Evolutionary conservation across 2,329 filamentous ascomycete genomes (phyloP), one percentile per base, ranked within the genome.

Genomic region (Aspergillus viridinutans): DNA sequence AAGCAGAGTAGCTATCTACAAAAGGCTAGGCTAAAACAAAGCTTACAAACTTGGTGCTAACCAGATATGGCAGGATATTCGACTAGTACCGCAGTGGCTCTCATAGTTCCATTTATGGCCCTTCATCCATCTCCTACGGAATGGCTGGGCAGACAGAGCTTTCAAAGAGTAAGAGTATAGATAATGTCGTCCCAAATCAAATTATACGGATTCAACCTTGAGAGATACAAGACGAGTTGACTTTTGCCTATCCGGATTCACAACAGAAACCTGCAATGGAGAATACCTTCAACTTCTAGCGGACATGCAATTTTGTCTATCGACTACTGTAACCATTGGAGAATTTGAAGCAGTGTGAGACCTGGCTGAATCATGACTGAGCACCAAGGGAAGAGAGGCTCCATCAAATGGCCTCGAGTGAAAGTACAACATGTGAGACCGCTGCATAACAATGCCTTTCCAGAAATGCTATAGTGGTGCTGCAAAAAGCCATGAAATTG

Each of bases 1-100:
- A 51, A 58, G 49, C 53, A 10, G 12, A 2, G 1, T 7, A 55
- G 42, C 56, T 55, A 40, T 58, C 56, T 40, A n/a, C 6, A 55
- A 35, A 3, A 20, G 43, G 56, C 28, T 57, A 57, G 52, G 21
- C 25, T 23, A 25, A 12, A 1, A 3, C 3, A 7, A 12, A 42
- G 17, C 49, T 50, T 54, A 49, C 52, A 23, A 47, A 47, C 51
- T 14, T 47, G 10, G 8, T 6, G 21, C 23, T 47, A 47, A 47
- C 21, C 23, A 47, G 21, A 26, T 23, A 23, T 14, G 43, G 23
- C 21, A 2, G 3, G 21, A 21, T 43, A 9, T 21, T 43, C 9
- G 40, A 20, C n/a, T 32, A n/a, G n/a, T n/a, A 4, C 12, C 12
- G 2, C 32, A 38, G 14, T 35, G 32, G 12, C 32, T 35, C 12